Conservation (phyloP, 495 filamentous ascomycete species). For the Penicillium silybi region DNA sequence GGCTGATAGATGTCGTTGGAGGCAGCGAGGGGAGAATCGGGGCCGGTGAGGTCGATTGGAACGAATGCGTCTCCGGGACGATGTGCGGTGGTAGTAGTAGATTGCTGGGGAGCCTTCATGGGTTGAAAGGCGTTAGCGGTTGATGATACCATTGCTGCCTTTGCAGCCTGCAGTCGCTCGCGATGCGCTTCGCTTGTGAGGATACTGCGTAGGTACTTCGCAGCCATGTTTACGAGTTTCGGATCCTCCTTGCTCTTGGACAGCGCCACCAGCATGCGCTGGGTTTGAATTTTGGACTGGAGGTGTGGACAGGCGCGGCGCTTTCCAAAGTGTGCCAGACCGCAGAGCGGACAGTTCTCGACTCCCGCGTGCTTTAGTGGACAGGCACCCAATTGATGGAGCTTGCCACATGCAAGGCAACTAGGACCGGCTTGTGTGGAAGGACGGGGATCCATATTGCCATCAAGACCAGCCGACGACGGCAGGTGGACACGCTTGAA, state of each 20-base stretch:
- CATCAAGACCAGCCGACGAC: slow-evolving; percentile 40
- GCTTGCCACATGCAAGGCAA: slow-evolving; percentile 54
- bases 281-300: slow-evolving; percentile 51
- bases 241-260: slow-evolving; percentile 52
- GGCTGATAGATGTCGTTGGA: neutral
- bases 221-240: slow-evolving; percentile 49
- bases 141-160: neutral
- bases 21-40: neutral
- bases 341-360: slow-evolving; percentile 64
- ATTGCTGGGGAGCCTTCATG: neutral
- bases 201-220: slow-evolving; percentile 53
- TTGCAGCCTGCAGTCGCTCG: neutral
- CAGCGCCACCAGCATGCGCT: slow-evolving; percentile 56
- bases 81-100: neutral
- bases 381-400: slow-evolving; percentile 56
- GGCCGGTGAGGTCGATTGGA: neutral
- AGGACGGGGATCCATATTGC: slow-evolving; percentile 23
- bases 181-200: slow-evolving; percentile 46
- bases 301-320: slow-evolving; percentile 59
- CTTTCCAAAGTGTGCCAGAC: slow-evolving; percentile 59
- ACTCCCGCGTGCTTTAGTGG: slow-evolving; percentile 56
- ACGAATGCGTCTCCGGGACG: neutral
- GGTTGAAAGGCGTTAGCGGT: neutral
- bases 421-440: neutral
- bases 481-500: slow-evolving; percentile 39